These are phyloP conservation scores for Myochromella boudieri DNA, from an alignment of 768 basidiomycete genomes.

Conservation along the genomic window DNA sequence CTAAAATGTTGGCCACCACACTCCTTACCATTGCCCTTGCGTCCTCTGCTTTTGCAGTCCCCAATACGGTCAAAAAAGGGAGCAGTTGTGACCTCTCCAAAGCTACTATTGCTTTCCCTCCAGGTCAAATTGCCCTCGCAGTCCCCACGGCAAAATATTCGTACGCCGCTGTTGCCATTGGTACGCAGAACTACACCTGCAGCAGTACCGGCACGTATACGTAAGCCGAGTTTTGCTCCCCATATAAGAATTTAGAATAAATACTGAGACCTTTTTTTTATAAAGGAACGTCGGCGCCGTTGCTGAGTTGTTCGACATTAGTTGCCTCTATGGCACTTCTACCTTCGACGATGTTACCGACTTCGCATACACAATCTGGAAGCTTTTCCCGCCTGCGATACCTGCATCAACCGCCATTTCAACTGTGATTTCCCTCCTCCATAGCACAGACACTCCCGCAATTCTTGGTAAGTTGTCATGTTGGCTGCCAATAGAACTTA, in stretches of 20 bases:
- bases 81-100: conserved; percentile 24
- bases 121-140: conserved; percentile 31
- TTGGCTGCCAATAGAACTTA: not conserved
- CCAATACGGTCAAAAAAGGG: conserved; percentile 1
- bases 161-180: conserved; percentile 45
- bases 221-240: conserved; percentile 29
- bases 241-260: not conserved
- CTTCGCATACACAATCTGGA: conserved; percentile 27
- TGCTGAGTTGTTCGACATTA: conserved; percentile 55
- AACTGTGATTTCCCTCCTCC: conserved; percentile 13
- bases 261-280: not conserved
- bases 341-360: conserved; percentile 30
- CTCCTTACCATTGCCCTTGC: conserved; percentile 22
- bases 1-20: conserved; percentile 23
- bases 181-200: conserved; percentile 61
- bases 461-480: conserved; percentile 23
- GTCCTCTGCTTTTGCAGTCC: conserved; percentile 17
- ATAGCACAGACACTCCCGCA: conserved; percentile 4
- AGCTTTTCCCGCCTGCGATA: conserved; percentile 14
- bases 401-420: conserved; percentile 5
- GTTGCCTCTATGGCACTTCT: conserved; percentile 38
- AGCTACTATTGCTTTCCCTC: conserved; percentile 26
- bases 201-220: conserved; percentile 36
- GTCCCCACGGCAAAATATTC: conserved; percentile 32
- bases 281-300: conserved; percentile 45